These are phyloP conservation scores for Debaryomyces coudertii DNA, from an alignment of 1,139 yeast genomes.

Conservation along the genomic window DNA sequence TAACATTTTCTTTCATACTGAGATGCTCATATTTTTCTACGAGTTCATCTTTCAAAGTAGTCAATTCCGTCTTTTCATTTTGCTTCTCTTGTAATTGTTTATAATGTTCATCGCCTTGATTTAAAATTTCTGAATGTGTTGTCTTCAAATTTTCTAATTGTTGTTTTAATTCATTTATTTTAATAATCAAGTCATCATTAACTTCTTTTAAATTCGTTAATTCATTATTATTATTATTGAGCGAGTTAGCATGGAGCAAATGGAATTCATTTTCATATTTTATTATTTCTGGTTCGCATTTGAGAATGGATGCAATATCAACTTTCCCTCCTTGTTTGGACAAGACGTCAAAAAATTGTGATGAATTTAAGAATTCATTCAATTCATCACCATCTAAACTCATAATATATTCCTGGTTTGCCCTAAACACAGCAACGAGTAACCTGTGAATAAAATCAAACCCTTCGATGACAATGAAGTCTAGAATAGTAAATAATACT, in stretches of 20 bases:
- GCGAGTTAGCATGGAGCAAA: constrained; percentile 43
- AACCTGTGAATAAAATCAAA: constrained; percentile 39
- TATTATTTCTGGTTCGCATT: constrained; percentile 34
- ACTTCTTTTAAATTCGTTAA: constrained; percentile 42
- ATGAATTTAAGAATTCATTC: constrained; percentile 26
- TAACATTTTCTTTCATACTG: constrained; percentile 50
- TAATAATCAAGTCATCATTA: constrained; percentile 37
- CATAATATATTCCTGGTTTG: constrained; percentile 23
- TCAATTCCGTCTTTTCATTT: constrained; percentile 25
- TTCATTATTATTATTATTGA: constrained; percentile 44
- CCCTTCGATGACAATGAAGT: constrained; percentile 46
- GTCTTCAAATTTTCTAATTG: constrained; percentile 37
- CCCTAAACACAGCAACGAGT: constrained; percentile 28
- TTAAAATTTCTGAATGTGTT: constrained; percentile 44
- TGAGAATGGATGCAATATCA: constrained; percentile 22
- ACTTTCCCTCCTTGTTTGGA: not conserved
- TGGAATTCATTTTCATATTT: constrained; percentile 51
- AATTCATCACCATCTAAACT: constrained; percentile 35
- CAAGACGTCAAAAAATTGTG: constrained; percentile 24
- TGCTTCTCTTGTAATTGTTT: constrained; percentile 30
- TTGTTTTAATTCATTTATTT: constrained; percentile 31
- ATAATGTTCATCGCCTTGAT: constrained; percentile 38
- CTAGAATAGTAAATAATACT: constrained; percentile 28
- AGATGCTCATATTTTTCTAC: constrained; percentile 38
- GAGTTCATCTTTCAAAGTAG: constrained; percentile 22